These are phyloP conservation scores for Forsythia suspensa DNA, from an alignment of 257 asterid species.

Conservation along the genomic window DNA sequence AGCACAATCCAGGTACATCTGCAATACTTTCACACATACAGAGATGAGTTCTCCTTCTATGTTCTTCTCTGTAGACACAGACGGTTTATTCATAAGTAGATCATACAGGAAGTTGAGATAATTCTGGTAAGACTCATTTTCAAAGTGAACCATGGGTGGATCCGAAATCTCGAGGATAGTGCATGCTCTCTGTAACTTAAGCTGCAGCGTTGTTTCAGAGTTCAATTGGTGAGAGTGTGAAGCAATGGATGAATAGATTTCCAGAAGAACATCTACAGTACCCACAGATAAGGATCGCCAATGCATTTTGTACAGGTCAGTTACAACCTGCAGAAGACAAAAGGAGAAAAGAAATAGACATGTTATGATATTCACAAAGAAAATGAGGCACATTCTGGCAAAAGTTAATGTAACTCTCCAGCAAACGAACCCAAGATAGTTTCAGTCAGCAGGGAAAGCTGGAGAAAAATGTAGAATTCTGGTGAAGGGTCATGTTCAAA, in stretches of 20 bases:
- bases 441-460: background rate
- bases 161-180: conserved; percentile 73
- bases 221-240: conserved; percentile 77
- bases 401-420: background rate
- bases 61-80: conserved; percentile 50
- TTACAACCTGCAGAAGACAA: conserved; percentile 54
- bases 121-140: conserved; percentile 75
- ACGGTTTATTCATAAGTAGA: conserved; percentile 50
- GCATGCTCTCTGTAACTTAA: conserved; percentile 72
- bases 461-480: background rate
- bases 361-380: background rate
- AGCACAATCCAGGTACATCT: conserved; percentile 71
- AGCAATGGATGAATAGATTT: conserved; percentile 55
- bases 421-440: background rate
- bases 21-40: conserved; percentile 65
- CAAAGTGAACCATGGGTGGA: conserved; percentile 91
- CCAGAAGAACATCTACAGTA: conserved; percentile 41
- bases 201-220: conserved; percentile 45
- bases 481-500: background rate
- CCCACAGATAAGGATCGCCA: conserved; percentile 51
- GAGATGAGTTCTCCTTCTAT: conserved; percentile 70
- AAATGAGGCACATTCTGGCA: background rate
- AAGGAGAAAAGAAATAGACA: conserved; percentile 6
- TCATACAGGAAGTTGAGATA: conserved; percentile 68
- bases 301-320: conserved; percentile 77